These are phyloP conservation scores for Thelonectria olida DNA, from an alignment of 2,329 filamentous ascomycete genomes.

Conservation along the genomic window DNA sequence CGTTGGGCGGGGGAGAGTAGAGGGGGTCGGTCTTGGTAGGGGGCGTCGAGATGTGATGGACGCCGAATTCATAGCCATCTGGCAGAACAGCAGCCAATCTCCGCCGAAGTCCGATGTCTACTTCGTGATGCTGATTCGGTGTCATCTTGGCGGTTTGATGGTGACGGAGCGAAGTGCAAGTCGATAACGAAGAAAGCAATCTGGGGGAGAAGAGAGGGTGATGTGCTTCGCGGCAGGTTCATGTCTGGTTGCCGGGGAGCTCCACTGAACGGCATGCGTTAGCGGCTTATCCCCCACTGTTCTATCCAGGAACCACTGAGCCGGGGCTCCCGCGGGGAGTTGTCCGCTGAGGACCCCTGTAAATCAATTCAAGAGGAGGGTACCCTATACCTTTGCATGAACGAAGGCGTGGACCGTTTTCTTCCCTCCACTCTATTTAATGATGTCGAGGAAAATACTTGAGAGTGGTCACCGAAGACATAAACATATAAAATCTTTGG, in stretches of 20 bases:
- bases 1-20: constrained; percentile 79
- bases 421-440: no score
- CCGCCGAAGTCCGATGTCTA: constrained; percentile 22
- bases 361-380: background rate
- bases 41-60: constrained; percentile 89
- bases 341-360: constrained; percentile 1
- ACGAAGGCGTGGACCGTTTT: no score
- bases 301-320: constrained; percentile 6
- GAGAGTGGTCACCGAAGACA: no score
- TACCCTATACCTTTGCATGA: background rate
- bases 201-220: background rate
- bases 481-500: no score
- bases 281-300: constrained; percentile 16
- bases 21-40: constrained; percentile 79
- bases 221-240: background rate
- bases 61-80: constrained; percentile 66
- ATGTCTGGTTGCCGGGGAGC: constrained; percentile 8
- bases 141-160: constrained; percentile 15
- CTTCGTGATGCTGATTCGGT: constrained; percentile 5
- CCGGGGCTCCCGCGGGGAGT: constrained; percentile 13
- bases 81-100: constrained; percentile 62
- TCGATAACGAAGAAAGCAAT: background rate
- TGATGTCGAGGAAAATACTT: no score
- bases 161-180: background rate
- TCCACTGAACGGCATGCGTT: constrained; percentile 20